These are phyloP conservation scores for Luvunga scandens DNA, from an alignment of 345 rosid genomes.

Conservation along the genomic window DNA sequence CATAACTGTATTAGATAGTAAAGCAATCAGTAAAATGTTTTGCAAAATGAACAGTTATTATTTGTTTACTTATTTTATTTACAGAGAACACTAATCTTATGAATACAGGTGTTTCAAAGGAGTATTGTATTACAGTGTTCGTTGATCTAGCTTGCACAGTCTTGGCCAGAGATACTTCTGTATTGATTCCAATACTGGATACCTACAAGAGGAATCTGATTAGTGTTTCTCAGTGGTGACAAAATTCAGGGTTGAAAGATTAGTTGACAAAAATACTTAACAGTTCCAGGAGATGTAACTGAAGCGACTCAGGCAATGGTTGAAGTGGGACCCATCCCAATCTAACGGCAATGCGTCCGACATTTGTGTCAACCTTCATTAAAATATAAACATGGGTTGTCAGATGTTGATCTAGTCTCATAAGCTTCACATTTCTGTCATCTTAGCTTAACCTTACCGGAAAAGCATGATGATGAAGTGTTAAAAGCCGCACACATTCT, in stretches of 20 bases:
- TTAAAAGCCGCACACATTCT: constrained; percentile 89
- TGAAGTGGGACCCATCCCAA: constrained; percentile 97
- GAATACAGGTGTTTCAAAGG: constrained; percentile 6
- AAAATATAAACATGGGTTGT: constrained; percentile 15
- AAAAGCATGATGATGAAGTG: constrained; percentile 90
- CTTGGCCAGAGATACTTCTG: constrained; percentile 97
- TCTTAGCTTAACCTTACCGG: constrained; percentile 57
- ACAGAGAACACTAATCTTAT: background rate
- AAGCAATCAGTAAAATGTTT: constrained; percentile 18
- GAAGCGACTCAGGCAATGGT: constrained; percentile 91
- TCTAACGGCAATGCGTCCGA: constrained; percentile 94
- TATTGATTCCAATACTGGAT: constrained; percentile 83
- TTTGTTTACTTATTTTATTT: background rate
- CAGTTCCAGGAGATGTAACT: constrained; percentile 89
- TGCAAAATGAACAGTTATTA: background rate
- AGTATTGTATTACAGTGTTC: constrained; percentile 59
- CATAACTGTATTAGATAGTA: constrained; percentile 58
- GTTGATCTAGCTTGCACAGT: constrained; percentile 88
- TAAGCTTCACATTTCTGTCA: constrained; percentile 14
- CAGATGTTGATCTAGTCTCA: constrained; percentile 9
- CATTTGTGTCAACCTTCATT: constrained; percentile 89
- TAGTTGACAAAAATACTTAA: constrained; percentile 36
- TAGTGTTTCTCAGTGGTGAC: constrained; percentile 18
- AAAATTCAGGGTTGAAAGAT: background rate
- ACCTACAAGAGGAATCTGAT: constrained; percentile 43